Conservation (phyloP, 768 basidiomycete genomes). For the Cyclocybe aegerita region DNA sequence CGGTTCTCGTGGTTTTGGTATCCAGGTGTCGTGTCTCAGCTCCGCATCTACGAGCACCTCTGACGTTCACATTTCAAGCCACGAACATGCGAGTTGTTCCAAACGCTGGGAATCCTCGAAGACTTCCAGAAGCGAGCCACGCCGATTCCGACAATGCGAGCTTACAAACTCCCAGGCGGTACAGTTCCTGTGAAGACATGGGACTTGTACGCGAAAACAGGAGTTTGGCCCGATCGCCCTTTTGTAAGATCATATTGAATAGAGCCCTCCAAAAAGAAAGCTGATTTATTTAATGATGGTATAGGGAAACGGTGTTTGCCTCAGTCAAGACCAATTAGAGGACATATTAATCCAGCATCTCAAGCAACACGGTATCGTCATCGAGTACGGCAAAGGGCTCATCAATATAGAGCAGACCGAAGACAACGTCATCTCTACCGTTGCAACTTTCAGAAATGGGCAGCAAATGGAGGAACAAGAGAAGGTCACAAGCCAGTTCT, state of each 20-base stretch:
- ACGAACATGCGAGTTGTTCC: slow-evolving; percentile 22
- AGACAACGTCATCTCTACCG: slow-evolving; percentile 10
- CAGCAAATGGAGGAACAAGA: slow-evolving; percentile 8
- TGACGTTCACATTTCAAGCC: slow-evolving; percentile 12
- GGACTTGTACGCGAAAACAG: slow-evolving; percentile 20
- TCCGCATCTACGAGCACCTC: no score
- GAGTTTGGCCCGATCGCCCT: slow-evolving; percentile 20
- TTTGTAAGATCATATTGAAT: slow-evolving; percentile 9
- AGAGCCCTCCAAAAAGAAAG: no score
- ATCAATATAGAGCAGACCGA: slow-evolving; percentile 11
- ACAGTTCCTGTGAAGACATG: slow-evolving; percentile 22
- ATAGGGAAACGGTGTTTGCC: no score
- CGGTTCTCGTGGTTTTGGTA: slow-evolving; percentile 22
- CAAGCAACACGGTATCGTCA: slow-evolving; percentile 9
- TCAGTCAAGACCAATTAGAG: slow-evolving; percentile 15
- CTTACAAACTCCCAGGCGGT: slow-evolving; percentile 24
- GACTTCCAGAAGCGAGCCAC: slow-evolving; percentile 16
- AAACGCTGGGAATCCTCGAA: slow-evolving; percentile 17
- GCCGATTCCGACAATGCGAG: slow-evolving; percentile 23
- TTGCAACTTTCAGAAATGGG: slow-evolving; percentile 10
- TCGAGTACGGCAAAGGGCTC: slow-evolving; percentile 19
- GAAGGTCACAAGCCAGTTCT: neutral
- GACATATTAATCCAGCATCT: slow-evolving; percentile 17
- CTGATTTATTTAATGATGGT: no score
- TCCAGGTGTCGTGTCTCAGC: slow-evolving; percentile 16